Percentiles rank a stretch among this genome's conserved stretches.
These are phyloP conservation scores for Pichia nanzhaoensis DNA, from an alignment of 805 yeast genomes.

Conservation along the genomic window DNA sequence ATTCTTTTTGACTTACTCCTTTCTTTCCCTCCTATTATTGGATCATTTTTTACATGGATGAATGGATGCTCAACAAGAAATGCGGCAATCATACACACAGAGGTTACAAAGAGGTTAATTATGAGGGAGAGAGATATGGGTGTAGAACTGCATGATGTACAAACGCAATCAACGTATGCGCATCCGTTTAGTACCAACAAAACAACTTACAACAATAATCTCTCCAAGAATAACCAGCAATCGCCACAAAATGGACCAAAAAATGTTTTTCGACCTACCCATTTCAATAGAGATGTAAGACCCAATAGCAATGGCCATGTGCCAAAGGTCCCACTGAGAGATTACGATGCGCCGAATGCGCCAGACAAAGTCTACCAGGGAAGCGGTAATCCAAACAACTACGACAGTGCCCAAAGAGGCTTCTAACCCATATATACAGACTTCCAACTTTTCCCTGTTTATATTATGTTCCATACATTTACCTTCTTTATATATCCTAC, in stretches of 20 bases:
- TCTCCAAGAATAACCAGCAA: not conserved
- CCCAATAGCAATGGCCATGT: too few relatives aligned
- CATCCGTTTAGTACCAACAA: not conserved
- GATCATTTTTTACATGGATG: constrained; percentile 72
- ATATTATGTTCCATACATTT: too few relatives aligned
- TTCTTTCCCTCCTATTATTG: constrained; percentile 74
- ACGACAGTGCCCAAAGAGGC: too few relatives aligned
- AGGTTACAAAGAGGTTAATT: constrained; percentile 17
- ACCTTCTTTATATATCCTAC: too few relatives aligned
- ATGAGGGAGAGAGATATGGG: constrained; percentile 12
- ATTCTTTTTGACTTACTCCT: constrained; percentile 68
- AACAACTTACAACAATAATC: not conserved
- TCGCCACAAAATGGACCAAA: too few relatives aligned
- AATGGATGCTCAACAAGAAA: constrained; percentile 84
- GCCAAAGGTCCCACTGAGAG: not conserved
- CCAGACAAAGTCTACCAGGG: not conserved
- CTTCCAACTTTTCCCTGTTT: too few relatives aligned
- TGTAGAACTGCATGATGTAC: constrained; percentile 1
- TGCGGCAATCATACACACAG: constrained; percentile 68
- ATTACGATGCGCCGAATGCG: not conserved
- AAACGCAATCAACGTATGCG: constrained; percentile 3
- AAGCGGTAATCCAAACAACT: not conserved
- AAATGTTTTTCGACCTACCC: too few relatives aligned
- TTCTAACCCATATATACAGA: too few relatives aligned
- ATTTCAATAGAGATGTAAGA: too few relatives aligned